Evolutionary conservation across 495 filamentous ascomycete species (phyloP), one percentile per base, ranked within the genome.

Genomic region (Parachaetomium inaequale): DNA sequence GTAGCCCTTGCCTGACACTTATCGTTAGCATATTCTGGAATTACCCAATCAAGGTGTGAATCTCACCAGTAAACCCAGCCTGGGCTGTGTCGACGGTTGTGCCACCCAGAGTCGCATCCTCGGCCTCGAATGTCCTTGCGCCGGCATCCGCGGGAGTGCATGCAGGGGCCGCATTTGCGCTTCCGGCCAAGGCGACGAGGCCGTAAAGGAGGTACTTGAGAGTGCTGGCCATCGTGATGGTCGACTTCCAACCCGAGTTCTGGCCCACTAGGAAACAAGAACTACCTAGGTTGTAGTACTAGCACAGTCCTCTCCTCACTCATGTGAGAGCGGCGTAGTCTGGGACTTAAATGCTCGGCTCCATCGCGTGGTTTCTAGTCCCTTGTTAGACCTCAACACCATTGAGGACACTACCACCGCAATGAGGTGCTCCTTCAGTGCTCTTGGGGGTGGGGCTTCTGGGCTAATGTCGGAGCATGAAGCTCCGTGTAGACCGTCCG

Each of bases 1-100:
- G 50, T 81, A 81, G 3, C 78, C 78, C 25, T 70, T 74, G 7
- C 78, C 76, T 69, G 7, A 63, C n/a, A 36, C 4, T 0, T 6
- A 8, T 1, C 6, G 2, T 58, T 34, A 32, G 17, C 21, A 28
- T 2, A 32, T 10, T 11, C 4, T 3, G 4, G 19, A 2, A n/a
- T 3, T 28, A 29, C 7, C 15, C 11, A 0, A 19, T 14, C 31
- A 25, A 5, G 14, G n/a, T 25, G 21, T 17, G 0, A 42, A 0
- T 21, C 40, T 23, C 34, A 68, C 66, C 69, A 23, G 67, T 67
- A 46, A 66, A 79, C 3, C 77, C 77, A 4, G 70, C 34, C 15
- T 69, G 68, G 3, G 71, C 54, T 6, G 69, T 74, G 1, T 68
- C 73, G 59, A 75, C 70, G 5, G n/a, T 66, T 2, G 73, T 74